Evolutionary conservation across 352 stramenopile genomes (phyloP).

Genomic region (Detonula confervacea): DNA sequence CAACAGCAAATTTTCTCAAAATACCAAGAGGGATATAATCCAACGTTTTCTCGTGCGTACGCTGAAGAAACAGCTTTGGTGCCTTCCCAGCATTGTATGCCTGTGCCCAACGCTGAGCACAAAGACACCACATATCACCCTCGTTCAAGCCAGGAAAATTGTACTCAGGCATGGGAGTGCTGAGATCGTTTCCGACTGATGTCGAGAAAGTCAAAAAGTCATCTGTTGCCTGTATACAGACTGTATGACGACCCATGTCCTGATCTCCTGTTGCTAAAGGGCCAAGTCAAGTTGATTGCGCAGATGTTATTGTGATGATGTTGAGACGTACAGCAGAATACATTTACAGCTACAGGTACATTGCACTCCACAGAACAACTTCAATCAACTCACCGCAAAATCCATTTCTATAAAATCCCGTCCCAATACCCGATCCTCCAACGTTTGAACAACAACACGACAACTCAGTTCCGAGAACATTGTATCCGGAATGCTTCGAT

Average conservation of each 20-base stretch:
- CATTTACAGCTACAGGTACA: too few relatives aligned
- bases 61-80: slow-evolving; percentile 73
- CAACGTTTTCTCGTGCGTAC: slow-evolving; percentile 84
- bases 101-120: slow-evolving; percentile 80
- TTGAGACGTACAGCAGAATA: too few relatives aligned
- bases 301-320: neutral
- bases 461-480: slow-evolving; percentile 75
- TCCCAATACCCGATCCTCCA: slow-evolving; percentile 73
- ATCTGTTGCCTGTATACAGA: slow-evolving; percentile 82
- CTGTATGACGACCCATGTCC: slow-evolving; percentile 80
- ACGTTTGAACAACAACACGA: slow-evolving; percentile 76
- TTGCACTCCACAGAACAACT: too few relatives aligned
- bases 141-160: slow-evolving; percentile 81
- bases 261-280: slow-evolving; percentile 62
- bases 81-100: slow-evolving; percentile 72
- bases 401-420: slow-evolving; percentile 77
- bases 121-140: slow-evolving; percentile 85
- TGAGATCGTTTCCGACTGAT: slow-evolving; percentile 80
- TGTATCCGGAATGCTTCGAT: slow-evolving; percentile 53
- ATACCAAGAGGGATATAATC: slow-evolving; percentile 70
- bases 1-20: slow-evolving; percentile 68
- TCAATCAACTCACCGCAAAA: slow-evolving; percentile 28
- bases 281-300: slow-evolving; percentile 47
- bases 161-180: slow-evolving; percentile 76
- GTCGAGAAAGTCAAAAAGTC: slow-evolving; percentile 80